These are phyloP conservation scores for Geosmithia putterillii DNA, from an alignment of 2,329 filamentous ascomycete genomes.

Conservation along the genomic window DNA sequence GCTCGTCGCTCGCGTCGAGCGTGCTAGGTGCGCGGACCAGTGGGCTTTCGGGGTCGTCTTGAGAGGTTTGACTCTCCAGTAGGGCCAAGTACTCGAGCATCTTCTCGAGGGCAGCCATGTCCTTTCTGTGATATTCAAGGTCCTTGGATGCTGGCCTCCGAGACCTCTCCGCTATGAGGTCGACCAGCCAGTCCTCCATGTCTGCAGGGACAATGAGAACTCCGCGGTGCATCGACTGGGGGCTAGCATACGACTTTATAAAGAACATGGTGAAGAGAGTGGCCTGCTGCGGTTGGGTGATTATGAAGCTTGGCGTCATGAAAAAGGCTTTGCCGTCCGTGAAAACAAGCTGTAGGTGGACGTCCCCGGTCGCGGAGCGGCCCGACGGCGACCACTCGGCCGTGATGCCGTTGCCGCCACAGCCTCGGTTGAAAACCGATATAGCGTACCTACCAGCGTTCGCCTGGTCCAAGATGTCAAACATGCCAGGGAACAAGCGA, in stretches of 20 bases:
- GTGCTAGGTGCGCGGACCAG: slow-evolving; percentile 31
- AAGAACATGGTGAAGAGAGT: slow-evolving; percentile 23
- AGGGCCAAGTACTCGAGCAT: background rate
- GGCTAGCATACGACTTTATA: slow-evolving; percentile 9
- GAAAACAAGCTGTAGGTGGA: slow-evolving; percentile 16
- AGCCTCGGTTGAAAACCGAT: slow-evolving; percentile 22
- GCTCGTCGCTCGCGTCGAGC: slow-evolving; percentile 47
- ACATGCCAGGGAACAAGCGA: slow-evolving; percentile 24
- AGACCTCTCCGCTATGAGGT: background rate
- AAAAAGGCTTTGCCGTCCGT: slow-evolving; percentile 18
- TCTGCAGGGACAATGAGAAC: slow-evolving; percentile 1
- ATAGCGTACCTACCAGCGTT: slow-evolving; percentile 16
- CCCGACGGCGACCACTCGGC: background rate
- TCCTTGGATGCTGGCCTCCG: background rate
- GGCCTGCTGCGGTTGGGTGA: slow-evolving; percentile 21
- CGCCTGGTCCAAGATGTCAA: slow-evolving; percentile 15
- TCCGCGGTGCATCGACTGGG: slow-evolving; percentile 1
- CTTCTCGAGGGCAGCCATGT: slow-evolving; percentile 1
- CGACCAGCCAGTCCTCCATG: slow-evolving; percentile 1
- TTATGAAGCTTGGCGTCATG: slow-evolving; percentile 28
- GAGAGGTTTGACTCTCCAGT: background rate
- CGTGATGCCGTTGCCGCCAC: background rate
- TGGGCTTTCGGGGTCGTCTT: slow-evolving; percentile 10
- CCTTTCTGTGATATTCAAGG: background rate
- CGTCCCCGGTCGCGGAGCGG: slow-evolving; percentile 6